These are phyloP conservation scores for Adiantum capillusveneris DNA, from an alignment of 75 land plant genomes.

Conservation along the genomic window DNA sequence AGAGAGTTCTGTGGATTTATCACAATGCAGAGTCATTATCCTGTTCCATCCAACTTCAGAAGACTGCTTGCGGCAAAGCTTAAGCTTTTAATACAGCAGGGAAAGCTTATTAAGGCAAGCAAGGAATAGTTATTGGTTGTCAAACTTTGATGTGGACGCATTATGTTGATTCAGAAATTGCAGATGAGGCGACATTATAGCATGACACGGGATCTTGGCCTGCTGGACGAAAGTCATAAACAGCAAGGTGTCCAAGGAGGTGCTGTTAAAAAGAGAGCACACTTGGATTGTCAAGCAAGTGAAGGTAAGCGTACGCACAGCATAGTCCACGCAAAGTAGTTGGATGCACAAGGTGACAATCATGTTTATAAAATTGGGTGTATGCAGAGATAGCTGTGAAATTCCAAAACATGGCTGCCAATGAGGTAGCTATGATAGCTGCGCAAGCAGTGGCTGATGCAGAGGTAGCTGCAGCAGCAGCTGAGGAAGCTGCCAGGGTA, in stretches of 20 bases:
- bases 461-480: neutral
- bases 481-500: slow-evolving; percentile 2
- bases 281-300: neutral
- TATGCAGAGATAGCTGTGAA: neutral
- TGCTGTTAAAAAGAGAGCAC: neutral
- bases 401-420: neutral
- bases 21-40: slow-evolving; percentile 41
- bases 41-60: slow-evolving; percentile 52
- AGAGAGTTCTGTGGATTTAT: neutral
- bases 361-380: neutral
- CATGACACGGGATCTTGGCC: neutral
- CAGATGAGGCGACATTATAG: slow-evolving; percentile 3
- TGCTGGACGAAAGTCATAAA: neutral
- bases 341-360: too few species aligned
- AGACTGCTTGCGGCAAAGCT: slow-evolving; percentile 45
- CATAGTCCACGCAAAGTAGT: too few species aligned
- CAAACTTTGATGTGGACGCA: neutral
- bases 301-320: neutral
- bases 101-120: slow-evolving; percentile 69
- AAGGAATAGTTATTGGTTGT: neutral
- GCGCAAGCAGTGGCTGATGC: slow-evolving; percentile 6
- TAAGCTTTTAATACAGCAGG: slow-evolving; percentile 39
- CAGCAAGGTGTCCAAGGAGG: neutral
- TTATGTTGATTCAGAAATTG: neutral
- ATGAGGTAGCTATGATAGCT: neutral